A percentile compares a stretch with the other conserved stretches of the same genome.
phyloP scores from a whole-genome alignment of 768 basidiomycete genomes.

The Hortiboletus flavorubellus region DNA sequence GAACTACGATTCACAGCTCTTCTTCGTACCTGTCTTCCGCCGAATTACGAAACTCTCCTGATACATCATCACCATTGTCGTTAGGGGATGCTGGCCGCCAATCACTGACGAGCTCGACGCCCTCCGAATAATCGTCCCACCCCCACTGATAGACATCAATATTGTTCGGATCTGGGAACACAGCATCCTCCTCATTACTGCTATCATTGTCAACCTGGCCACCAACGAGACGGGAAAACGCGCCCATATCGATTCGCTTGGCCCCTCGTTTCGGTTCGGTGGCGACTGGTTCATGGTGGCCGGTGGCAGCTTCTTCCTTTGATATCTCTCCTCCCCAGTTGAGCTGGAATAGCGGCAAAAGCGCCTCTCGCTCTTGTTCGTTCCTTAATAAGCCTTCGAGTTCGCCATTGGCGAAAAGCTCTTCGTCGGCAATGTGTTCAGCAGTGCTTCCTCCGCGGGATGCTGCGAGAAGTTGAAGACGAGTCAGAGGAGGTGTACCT shows the following conservation, averaged over 20 bases:
- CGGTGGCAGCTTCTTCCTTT: conserved; percentile 21
- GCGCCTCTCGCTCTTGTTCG: conserved; percentile 46
- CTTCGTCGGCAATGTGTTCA: conserved; percentile 59
- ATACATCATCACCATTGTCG: conserved; percentile 5
- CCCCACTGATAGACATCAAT: conserved; percentile 14
- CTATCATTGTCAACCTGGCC: conserved; percentile 25
- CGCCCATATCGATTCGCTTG: conserved; percentile 54
- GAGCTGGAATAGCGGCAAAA: conserved; percentile 37
- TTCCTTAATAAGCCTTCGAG: conserved; percentile 56
- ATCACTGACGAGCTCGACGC: conserved; percentile 40
- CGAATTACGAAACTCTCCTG: conserved; percentile 14
- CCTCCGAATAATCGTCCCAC: conserved; percentile 18
- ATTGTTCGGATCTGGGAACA: conserved; percentile 21
- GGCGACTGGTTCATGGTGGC: background rate
- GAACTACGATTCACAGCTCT: conserved; percentile 21
- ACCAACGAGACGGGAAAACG: conserved; percentile 48
- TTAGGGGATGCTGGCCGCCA: conserved; percentile 45
- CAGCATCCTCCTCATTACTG: conserved; percentile 19
- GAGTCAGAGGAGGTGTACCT: conserved; percentile 43
- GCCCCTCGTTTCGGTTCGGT: conserved; percentile 31
- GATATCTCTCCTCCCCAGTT: conserved; percentile 34
- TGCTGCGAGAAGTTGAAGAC: conserved; percentile 60
- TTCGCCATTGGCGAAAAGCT: conserved; percentile 68
- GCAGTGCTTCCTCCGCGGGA: conserved; percentile 54
- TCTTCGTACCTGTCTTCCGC: conserved; percentile 29